Evolutionary conservation across 768 basidiomycete species (phyloP), one percentile per base, ranked within the genome.

Genomic region (Stropharia rugosoannulata): DNA sequence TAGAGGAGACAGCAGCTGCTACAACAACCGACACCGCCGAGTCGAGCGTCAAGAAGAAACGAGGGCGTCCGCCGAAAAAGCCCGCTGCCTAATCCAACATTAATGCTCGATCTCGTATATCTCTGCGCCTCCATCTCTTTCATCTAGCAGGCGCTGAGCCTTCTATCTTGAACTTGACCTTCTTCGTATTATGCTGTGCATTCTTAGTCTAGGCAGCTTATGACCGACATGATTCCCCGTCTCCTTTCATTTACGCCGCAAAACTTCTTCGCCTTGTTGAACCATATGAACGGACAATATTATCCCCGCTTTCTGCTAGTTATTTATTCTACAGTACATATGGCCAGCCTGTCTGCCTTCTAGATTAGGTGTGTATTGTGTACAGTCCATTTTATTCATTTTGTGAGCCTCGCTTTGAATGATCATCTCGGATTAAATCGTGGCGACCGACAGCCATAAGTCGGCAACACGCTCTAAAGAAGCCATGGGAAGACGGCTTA

Each of bases 31-130:
- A 70, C 46, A 73, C 76, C 25, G 62, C 56, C 52, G 86, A 86
- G 65, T 61, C 83, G 57, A 74, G 73, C 64, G 63, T 70, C 54
- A 84, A 84, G 79, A 88, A 80, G 80, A 90, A 85, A 74, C 78
- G 89, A 59, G 87, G 88, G 51, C 80, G 89, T 64, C 89, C 88
- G 64, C 81, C 86, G 71, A 81, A 81, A 75, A 79, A 80, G 64
- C 53, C 71, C 49, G 65, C 69, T 51, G 59, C 67, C 44, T 64
- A 72, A 59, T 66, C 60, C 57, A 51, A 44, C 54, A 41, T 54
- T 51, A 51, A 45, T 59, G 51, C 51, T 54, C 54, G 52, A 62
- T 64, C 55, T 58, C 59, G 37, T 48, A 56, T 55, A 52, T 54
- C 59, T 59, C 63, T 49, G 54, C 51, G 55, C 49, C 54, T 62